Base-by-base conservation (phyloP, 805 yeast genomes). In the Sugiyamaella mastotermitis region DNA sequence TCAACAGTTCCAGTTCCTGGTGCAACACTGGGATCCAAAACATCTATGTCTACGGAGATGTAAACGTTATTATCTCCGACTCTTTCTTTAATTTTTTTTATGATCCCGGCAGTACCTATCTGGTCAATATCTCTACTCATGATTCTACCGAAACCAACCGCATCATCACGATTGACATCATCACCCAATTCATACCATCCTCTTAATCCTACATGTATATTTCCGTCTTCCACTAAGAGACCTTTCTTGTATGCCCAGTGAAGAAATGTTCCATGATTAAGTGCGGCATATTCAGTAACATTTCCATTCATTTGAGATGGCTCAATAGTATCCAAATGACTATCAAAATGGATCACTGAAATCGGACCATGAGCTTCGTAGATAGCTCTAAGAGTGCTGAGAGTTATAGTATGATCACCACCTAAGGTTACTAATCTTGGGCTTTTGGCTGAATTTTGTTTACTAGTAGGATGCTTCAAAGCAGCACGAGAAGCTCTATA, bases 341-440 rank as follows among this genome's bases (percentile, higher is more conserved):
- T 68, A 52, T 78, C 84, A 45, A 78, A 78, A 51, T 78, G 73
- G 77, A 59, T 81, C 85, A 81, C 73, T 16, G 82, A 74, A 28
- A 82, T 56, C 18, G 71, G 72, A 1, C 86, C 87, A 52, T 80
- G 74, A n/a, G 69, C 52, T 40, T 71, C 62, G 47, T 72, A 58
- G 38, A 78, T 62, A 0, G 82, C 77, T 50, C 86, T 66, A 34
- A 80, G 57, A 44, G 78, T 81, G 3, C 87, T 85, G 31, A 81
- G 63, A 30, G 80, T 64, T n/a, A 80, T 72, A 3, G 84, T 75
- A 55, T 81, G 90, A 49, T 82, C 90, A 30, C 90, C 90, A 10
- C 90, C 90, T 22, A 81, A 61, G 0, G 82, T 79, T 17, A 81
- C 68, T 31, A 74, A 66, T 43, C 80, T 65, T 15, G 90, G 88